Base-by-base conservation (phyloP, 192 early-diverging fungal species). In the Backusella mclennaniae region DNA sequence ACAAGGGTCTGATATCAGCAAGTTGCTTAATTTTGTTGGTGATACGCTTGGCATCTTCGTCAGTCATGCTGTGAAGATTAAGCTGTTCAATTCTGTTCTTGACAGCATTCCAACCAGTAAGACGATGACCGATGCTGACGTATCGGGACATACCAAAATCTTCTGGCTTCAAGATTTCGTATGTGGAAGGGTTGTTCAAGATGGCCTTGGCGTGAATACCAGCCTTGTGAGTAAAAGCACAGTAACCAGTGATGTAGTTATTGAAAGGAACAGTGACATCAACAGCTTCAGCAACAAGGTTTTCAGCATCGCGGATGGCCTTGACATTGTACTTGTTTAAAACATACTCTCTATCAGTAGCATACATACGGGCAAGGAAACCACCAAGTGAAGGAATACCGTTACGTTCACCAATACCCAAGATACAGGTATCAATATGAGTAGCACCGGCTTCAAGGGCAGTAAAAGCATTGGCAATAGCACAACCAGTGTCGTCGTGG, bases 161-260 rank as follows among this genome's bases (percentile, higher is more conserved):
- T 84, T 97, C 95, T 68, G 96, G 97, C 85, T 95, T 94, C 74
- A 99, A 86, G 81, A 99, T 98, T 86, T 99, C 97, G 80, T 99
- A 99, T 6, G 96, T 99, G 67, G 91, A 92, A 36, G 97, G 97
- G 89, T 99, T 98, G 89, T 99, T 99, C 72, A 99, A 90, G 80
- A 99, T 97, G 68, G 97, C 97, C 87, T 99, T 99, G 87, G 97
- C 97, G 84, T 99, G 97, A 83, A 98, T 99, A 80, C 97, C 97
- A 59, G 97, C 96, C 91, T 99, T 99, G 89, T 99, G 97, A 8
- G 97, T 98, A 84, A 99, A 98, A 56, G 96, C 96, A 83, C 95
- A 97, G 87, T 97, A 97, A 46, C 97, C 97, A 39, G 97, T 99
- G 82, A 99, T 96, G 85, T 96, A 97, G 91, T 99, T 98, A 91